phyloP scores from a whole-genome alignment of 2,329 filamentous ascomycete species.

The Alternaria gansuensis region DNA sequence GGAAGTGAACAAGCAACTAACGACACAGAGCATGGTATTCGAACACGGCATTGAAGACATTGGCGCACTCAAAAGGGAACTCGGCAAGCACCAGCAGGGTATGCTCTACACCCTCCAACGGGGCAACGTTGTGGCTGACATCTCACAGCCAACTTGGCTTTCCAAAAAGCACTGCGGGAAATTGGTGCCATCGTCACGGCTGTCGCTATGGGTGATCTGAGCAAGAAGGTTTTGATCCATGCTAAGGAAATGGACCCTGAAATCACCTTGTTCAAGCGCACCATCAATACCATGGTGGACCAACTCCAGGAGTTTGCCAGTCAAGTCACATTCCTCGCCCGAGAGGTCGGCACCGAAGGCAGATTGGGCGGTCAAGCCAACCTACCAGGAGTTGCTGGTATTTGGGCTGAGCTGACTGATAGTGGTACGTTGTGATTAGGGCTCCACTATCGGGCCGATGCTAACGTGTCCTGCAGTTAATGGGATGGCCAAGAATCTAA shows the following conservation, averaged over 20 bases:
- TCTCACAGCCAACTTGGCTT: slow-evolving; percentile 85
- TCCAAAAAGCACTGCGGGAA: slow-evolving; percentile 95
- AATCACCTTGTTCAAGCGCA: slow-evolving; percentile 96
- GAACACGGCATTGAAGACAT: slow-evolving; percentile 84
- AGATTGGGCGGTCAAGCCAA: slow-evolving; percentile 92
- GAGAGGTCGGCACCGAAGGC: slow-evolving; percentile 95
- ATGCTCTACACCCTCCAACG: slow-evolving; percentile 1
- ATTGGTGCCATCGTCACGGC: slow-evolving; percentile 98
- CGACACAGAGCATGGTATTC: slow-evolving; percentile 82
- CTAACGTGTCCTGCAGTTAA: slow-evolving; percentile 70
- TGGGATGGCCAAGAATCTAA: slow-evolving; percentile 98
- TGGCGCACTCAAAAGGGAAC: slow-evolving; percentile 85
- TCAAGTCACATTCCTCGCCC: slow-evolving; percentile 92
- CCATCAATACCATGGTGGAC: slow-evolving; percentile 99
- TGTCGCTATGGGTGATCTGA: slow-evolving; percentile 92
- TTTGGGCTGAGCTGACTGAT: slow-evolving; percentile 92
- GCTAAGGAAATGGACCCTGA: slow-evolving; percentile 97
- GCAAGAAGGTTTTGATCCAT: slow-evolving; percentile 96
- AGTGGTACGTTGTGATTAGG: slow-evolving; percentile 55
- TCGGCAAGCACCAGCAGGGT: slow-evolving; percentile 86
- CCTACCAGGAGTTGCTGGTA: slow-evolving; percentile 92
- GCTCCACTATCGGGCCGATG: slow-evolving; percentile 31
- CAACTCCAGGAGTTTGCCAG: slow-evolving; percentile 96
- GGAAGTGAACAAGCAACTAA: slow-evolving; percentile 85
- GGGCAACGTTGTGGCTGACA: slow-evolving; percentile 80